These are phyloP conservation scores for Tylopilus sp. DNA, from an alignment of 768 basidiomycete genomes.

Conservation along the genomic window DNA sequence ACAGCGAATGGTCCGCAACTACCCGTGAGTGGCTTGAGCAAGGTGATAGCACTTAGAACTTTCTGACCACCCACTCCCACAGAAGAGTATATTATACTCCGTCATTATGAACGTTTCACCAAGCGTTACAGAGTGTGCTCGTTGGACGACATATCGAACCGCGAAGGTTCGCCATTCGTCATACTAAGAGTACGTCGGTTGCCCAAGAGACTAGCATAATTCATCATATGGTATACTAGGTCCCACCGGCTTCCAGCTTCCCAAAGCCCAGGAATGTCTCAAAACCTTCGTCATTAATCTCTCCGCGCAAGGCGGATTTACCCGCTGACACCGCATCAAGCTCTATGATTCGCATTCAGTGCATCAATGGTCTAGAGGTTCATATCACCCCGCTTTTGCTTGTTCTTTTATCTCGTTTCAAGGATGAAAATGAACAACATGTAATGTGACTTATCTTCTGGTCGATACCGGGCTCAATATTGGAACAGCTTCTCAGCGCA, in stretches of 20 bases:
- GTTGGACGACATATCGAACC: slow-evolving; percentile 36
- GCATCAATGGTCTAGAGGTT: slow-evolving; percentile 36
- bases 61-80: slow-evolving; percentile 13
- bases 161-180: slow-evolving; percentile 48
- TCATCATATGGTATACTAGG: slow-evolving; percentile 7
- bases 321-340: neutral
- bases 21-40: slow-evolving; percentile 25
- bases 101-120: slow-evolving; percentile 47
- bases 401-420: slow-evolving; percentile 40
- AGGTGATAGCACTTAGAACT: neutral
- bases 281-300: neutral
- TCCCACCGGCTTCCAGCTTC: slow-evolving; percentile 7
- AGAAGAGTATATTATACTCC: slow-evolving; percentile 32
- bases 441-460: slow-evolving; percentile 34
- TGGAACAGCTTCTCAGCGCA: slow-evolving; percentile 33
- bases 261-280: slow-evolving; percentile 1
- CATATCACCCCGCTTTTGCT: slow-evolving; percentile 56
- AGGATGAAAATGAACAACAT: slow-evolving; percentile 43
- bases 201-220: neutral
- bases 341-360: slow-evolving; percentile 37
- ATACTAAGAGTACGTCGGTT: slow-evolving; percentile 38
- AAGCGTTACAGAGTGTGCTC: slow-evolving; percentile 44
- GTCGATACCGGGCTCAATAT: slow-evolving; percentile 5
- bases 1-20: slow-evolving; percentile 42
- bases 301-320: slow-evolving; percentile 4